Evolutionary conservation across 306 rosid species (phyloP), one percentile per base, ranked within the genome.

Genomic region (Prunus mira): DNA sequence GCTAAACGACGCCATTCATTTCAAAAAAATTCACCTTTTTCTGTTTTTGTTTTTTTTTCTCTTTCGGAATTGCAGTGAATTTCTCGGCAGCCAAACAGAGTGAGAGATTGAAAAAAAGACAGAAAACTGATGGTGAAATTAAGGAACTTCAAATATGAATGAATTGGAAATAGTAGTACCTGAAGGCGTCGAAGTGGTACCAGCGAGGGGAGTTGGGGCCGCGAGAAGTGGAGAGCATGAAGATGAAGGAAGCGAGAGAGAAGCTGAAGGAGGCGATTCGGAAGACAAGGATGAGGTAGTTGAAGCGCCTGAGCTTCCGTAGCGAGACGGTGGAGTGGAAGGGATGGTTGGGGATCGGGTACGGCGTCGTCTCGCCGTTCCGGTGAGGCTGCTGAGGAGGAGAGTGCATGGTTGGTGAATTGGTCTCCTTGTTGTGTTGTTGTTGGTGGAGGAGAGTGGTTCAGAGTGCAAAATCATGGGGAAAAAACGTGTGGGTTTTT

Each of bases 261-360:
- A 89, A 95, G 74, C 90, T 89, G 85, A 95, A 92, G 77, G 97
- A 79, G 82, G 81, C 71, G 67, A 90, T 79, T 28, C 99, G 97
- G 80, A 95, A 92, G 43, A 88, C 77, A 83, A 95, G 88, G 76
- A 90, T 80, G 74, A 95, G 92, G 18, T 74, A 86, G 78, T 92
- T 95, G 89, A 95, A 88, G 57, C 97, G 97, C 27, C 92, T 89
- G 24, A 92, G 97, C 81, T 95, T 95, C 72, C 86, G 97, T 32
- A 88, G 93, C 22, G 97, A 86, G 9, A 92, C 92, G 18, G 99
- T 95, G 55, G 99, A 95, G 72, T 90, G 99, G 80, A 92, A 95
- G 14, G 87, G 91, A 62, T 78, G 25, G 47, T 58, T 19, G 3
- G 27, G 60, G 46, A 30, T 28, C 56, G 25, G 24, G 70, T 41